Conservation (phyloP, 1,284 basidiomycete species). For the Ustilago vetiveriae region DNA sequence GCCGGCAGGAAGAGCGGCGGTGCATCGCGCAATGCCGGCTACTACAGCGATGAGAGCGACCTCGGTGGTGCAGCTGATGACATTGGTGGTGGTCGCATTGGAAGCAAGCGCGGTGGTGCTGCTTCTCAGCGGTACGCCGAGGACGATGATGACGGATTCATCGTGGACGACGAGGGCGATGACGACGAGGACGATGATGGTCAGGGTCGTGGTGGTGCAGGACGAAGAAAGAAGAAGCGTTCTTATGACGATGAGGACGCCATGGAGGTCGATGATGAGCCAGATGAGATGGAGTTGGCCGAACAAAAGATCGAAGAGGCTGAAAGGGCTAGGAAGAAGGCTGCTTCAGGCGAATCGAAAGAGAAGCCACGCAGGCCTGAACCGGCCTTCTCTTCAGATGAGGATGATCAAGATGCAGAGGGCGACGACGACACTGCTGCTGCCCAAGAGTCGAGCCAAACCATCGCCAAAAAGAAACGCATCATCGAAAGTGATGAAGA, state of each 20-base stretch:
- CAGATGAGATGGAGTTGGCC: conserved; percentile 60
- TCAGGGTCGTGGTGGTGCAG: conserved; percentile 11
- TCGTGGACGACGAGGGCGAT: conserved; percentile 56
- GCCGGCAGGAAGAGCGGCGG: conserved; percentile 39
- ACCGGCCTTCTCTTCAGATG: conserved; percentile 40
- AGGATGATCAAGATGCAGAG: conserved; percentile 41
- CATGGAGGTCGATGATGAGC: conserved; percentile 61
- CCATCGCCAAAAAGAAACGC: conserved; percentile 46
- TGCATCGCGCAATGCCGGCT: conserved; percentile 49
- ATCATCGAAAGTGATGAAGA: conserved; percentile 54
- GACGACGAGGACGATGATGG: conserved; percentile 34
- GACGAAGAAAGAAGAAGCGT: conserved; percentile 33
- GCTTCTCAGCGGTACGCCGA: conserved; percentile 45
- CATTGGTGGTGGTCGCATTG: conserved; percentile 23
- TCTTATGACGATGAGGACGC: conserved; percentile 45
- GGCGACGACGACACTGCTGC: conserved; percentile 14
- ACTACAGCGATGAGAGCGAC: conserved; percentile 60
- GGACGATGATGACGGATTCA: conserved; percentile 64
- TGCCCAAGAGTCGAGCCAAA: conserved; percentile 17
- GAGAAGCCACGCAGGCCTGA: conserved; percentile 37
- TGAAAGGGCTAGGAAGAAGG: conserved; percentile 40
- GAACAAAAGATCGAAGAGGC: conserved; percentile 47
- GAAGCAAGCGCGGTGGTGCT: conserved; percentile 24
- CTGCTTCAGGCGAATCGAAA: conserved; percentile 13
- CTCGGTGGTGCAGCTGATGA: conserved; percentile 36